Base-by-base conservation (phyloP, 768 basidiomycete genomes). In the Amanita polypyramis region DNA sequence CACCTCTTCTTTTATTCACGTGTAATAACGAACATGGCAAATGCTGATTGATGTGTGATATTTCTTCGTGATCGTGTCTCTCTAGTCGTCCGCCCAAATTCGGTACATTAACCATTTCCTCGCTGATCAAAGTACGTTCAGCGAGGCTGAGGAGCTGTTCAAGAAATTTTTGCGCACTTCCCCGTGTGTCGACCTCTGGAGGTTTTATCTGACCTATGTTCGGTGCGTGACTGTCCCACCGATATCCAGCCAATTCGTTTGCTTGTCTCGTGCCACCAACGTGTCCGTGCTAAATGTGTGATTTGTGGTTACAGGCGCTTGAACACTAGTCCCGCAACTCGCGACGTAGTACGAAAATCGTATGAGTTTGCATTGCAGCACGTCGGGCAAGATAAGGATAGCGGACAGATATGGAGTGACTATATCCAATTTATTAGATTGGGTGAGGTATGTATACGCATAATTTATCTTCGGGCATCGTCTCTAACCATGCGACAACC, bases 291-390 rank as follows among this genome's bases (percentile, higher is more conserved):
- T 42, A n/a, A 42, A 42, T n/a, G 40, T 29, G 40, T 42, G 27
- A 42, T 20, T 48, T 41, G 12, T 27, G 27, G 15, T 53, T 44
- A 12, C 54, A 87, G 84, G 60, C 82, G 83, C 54, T 69, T 83
- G 43, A 88, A 86, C 52, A 57, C 65, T n/a, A 76, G 74, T 21
- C 77, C 84, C 0, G 65, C 68, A 27, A 79, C 82, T 37, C 79
- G 93, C 47, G 83, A 89, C 35, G 79, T 76, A 14, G 79, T 98
- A 52, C 78, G 80, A 34, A 84, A 88, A 56, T 88, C 93, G 10
- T 98, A 93, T 61, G 94, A 98, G 61, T 96, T 90, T 58, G 93
- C 93, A 0, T 71, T 98, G 45, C 81, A 79, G 55, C 73, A 92
- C 53, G 80, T 96, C 39, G 93, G 93, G 14, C 83, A 87, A 60